A percentile compares a stretch with the other conserved stretches of the same genome.
Conservation (phyloP, 306 rosid genomes). For the Sicyos baderoa region DNA sequence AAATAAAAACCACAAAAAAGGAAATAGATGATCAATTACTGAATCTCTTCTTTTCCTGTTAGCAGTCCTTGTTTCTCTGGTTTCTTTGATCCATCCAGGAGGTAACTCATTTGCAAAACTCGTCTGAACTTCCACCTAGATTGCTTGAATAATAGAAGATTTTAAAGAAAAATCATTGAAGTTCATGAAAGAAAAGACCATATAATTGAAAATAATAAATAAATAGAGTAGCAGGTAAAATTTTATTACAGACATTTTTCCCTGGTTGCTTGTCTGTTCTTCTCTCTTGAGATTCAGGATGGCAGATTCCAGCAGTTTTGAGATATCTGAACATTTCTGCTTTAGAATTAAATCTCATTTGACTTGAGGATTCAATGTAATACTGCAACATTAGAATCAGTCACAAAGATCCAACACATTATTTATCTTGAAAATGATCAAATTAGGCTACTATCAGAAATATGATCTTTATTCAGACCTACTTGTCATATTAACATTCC, state of each 20-base stretch:
- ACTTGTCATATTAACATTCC: background rate
- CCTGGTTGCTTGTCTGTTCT: conserved; percentile 29
- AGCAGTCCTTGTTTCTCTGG: conserved; percentile 34
- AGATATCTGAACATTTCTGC: conserved; percentile 50
- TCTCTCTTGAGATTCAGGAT: conserved; percentile 21
- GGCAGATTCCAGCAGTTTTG: conserved; percentile 14
- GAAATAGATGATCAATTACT: conserved; percentile 32
- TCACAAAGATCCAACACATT: conserved; percentile 4
- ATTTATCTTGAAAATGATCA: background rate
- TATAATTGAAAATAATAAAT: conserved; percentile 3
- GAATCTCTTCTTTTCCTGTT: conserved; percentile 39
- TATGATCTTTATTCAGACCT: background rate
- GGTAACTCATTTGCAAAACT: conserved; percentile 48
- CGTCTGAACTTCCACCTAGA: conserved; percentile 55
- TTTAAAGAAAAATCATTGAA: conserved; percentile 30
- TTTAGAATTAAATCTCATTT: conserved; percentile 49
- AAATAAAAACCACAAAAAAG: conserved; percentile 1
- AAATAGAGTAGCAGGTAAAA: conserved; percentile 21
- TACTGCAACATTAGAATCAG: conserved; percentile 42
- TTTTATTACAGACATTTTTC: conserved; percentile 46
- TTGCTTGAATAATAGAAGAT: conserved; percentile 44
- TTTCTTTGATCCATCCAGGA: conserved; percentile 52
- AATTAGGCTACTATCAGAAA: background rate
- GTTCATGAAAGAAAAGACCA: conserved; percentile 10
- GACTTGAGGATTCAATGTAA: conserved; percentile 44